Evolutionary conservation across 257 asterid genomes (phyloP).

Genomic region (Phtheirospermum japonicum): DNA sequence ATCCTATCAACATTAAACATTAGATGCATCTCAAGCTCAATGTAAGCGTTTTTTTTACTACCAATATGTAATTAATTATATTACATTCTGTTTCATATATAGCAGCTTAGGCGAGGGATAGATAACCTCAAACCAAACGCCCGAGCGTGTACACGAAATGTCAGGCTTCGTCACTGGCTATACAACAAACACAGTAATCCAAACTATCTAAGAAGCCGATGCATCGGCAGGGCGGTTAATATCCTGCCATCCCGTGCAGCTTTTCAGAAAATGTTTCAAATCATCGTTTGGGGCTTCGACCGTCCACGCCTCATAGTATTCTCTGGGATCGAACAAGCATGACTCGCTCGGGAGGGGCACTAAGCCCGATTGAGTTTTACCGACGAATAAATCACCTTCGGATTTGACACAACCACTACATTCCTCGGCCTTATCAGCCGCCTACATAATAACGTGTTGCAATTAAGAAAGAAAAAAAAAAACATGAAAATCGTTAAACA

Average conservation of each 20-base stretch:
- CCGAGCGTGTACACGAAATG: no score
- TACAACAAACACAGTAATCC: neutral
- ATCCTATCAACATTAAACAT: no score
- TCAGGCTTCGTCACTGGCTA: no score
- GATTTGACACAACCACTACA: slow-evolving; percentile 65
- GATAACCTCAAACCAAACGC: no score
- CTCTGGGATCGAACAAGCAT: slow-evolving; percentile 50
- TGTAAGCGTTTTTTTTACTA: no score
- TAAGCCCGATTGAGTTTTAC: slow-evolving; percentile 56
- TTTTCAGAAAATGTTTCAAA: slow-evolving; percentile 57
- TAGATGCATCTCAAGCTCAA: no score
- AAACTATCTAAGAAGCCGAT: slow-evolving; percentile 27
- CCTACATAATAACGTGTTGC: slow-evolving; percentile 36
- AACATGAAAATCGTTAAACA: neutral
- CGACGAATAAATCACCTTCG: slow-evolving; percentile 63
- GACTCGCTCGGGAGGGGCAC: slow-evolving; percentile 31
- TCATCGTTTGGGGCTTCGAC: slow-evolving; percentile 54
- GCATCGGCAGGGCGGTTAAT: slow-evolving; percentile 43
- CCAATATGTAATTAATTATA: no score
- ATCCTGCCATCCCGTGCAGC: slow-evolving; percentile 66
- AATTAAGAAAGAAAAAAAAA: neutral
- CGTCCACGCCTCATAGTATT: slow-evolving; percentile 58
- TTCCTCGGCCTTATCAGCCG: slow-evolving; percentile 63
- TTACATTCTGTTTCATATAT: neutral
- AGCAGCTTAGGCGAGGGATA: no score